Percentiles rank a stretch among this genome's conserved stretches.
Conservation (phyloP, 306 rosid genomes). For the Trifolium fragiferum region DNA sequence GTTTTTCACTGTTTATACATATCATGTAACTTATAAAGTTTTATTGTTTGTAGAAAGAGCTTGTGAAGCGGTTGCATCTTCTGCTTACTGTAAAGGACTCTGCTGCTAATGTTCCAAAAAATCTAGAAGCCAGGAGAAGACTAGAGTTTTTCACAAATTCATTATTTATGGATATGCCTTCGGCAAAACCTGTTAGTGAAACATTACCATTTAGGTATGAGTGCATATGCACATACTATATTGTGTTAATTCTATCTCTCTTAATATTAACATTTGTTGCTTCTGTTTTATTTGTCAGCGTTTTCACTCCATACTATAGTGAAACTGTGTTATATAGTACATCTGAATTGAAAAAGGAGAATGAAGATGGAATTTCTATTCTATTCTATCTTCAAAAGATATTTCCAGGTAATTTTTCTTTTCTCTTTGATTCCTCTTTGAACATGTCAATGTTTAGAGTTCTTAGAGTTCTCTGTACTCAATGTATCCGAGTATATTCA, state of each 20-base stretch:
- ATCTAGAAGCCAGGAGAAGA: conserved; percentile 98
- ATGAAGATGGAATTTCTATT: conserved; percentile 92
- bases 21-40: conserved; percentile 11
- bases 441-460: conserved; percentile 4
- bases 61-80: conserved; percentile 89
- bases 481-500: no score
- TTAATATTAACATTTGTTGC: conserved; percentile 26
- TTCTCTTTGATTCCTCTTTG: not conserved
- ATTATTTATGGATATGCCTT: conserved; percentile 94
- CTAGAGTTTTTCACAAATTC: conserved; percentile 91
- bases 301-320: conserved; percentile 98
- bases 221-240: conserved; percentile 38
- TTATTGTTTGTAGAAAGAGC: conserved; percentile 65
- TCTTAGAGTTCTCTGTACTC: not conserved
- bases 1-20: conserved; percentile 5
- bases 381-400: conserved; percentile 97
- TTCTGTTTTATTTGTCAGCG: conserved; percentile 57
- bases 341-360: conserved; percentile 82
- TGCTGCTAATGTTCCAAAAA: conserved; percentile 90
- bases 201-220: conserved; percentile 85
- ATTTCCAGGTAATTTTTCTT: conserved; percentile 77
- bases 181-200: conserved; percentile 93
- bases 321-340: conserved; percentile 93
- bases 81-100: conserved; percentile 95
- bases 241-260: conserved; percentile 14